Conservation (phyloP, 208 protist species). For the Trypanosomatidae sp. region DNA sequence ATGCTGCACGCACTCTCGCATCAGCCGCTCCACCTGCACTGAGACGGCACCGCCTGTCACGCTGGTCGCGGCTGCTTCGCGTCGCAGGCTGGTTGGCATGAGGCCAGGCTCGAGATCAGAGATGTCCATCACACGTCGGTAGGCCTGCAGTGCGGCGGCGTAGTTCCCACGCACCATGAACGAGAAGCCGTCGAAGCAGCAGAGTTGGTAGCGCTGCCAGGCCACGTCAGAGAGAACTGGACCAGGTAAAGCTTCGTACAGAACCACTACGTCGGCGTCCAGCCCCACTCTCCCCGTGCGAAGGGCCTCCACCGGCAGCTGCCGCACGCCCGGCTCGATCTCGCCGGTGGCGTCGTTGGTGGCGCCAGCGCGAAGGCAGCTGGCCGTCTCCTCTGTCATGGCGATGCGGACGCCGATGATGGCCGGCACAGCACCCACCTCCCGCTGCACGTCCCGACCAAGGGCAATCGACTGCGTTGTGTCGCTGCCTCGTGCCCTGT, state of each 20-base stretch:
- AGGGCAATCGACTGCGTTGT: slow-evolving; percentile 10
- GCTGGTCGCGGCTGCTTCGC: slow-evolving; percentile 12
- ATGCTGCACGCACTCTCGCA: slow-evolving; percentile 12
- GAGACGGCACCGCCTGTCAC: slow-evolving; percentile 13
- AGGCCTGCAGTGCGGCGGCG: slow-evolving; percentile 21
- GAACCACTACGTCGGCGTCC: slow-evolving; percentile 12
- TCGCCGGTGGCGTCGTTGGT: not conserved
- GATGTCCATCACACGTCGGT: slow-evolving; percentile 9
- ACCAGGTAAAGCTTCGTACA: slow-evolving; percentile 23
- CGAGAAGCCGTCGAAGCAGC: slow-evolving; percentile 25
- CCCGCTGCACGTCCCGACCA: slow-evolving; percentile 23
- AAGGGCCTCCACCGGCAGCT: slow-evolving; percentile 30
- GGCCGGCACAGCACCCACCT: slow-evolving; percentile 13
- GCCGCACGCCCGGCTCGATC: slow-evolving; percentile 7
- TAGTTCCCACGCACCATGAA: slow-evolving; percentile 38
- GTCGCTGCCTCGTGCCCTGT: not conserved
- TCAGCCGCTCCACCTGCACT: slow-evolving; percentile 22
- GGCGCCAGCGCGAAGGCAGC: not conserved
- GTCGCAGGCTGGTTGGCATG: slow-evolving; percentile 13
- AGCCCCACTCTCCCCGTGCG: not conserved
- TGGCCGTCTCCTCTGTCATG: slow-evolving; percentile 41
- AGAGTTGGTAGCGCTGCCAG: slow-evolving; percentile 20
- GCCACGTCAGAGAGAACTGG: not conserved
- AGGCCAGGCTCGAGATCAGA: slow-evolving; percentile 1
- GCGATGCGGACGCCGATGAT: slow-evolving; percentile 16